A percentile compares a stretch with the other conserved stretches of the same genome.
These are phyloP conservation scores for Podospora australis DNA, from an alignment of 495 filamentous ascomycete species.

Conservation along the genomic window DNA sequence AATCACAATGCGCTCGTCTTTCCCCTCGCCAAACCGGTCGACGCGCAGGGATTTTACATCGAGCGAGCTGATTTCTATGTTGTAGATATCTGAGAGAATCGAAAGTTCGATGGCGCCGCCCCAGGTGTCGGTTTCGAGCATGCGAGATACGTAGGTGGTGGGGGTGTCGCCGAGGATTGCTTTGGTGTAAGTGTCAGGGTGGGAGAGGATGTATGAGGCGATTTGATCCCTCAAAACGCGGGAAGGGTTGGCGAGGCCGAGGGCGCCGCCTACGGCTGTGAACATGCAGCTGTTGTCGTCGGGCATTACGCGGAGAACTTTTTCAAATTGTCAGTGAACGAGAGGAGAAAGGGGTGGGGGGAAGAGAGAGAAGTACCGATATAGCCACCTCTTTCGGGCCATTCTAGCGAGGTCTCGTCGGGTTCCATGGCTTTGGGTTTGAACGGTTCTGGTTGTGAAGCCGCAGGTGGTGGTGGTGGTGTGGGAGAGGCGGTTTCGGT, in stretches of 20 bases:
- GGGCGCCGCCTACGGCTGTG: conserved; percentile 73
- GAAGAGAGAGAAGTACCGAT: conserved; percentile 14
- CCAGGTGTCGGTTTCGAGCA: conserved; percentile 76
- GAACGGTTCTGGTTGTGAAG: too few relatives aligned
- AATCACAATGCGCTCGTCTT: conserved; percentile 63
- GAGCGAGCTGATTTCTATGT: conserved; percentile 78
- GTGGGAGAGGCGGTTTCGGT: conserved; percentile 7
- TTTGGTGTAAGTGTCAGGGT: conserved; percentile 63
- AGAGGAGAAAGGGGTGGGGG: background rate
- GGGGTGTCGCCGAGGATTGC: conserved; percentile 71
- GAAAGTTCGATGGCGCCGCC: conserved; percentile 87
- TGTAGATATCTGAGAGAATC: conserved; percentile 79
- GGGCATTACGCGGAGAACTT: conserved; percentile 87
- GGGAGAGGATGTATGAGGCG: conserved; percentile 67
- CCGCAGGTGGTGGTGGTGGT: background rate
- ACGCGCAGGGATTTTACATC: conserved; percentile 51
- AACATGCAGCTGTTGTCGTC: conserved; percentile 97
- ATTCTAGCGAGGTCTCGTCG: conserved; percentile 29
- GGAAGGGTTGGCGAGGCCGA: conserved; percentile 37
- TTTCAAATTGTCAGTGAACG: background rate
- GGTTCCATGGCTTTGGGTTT: conserved; percentile 28
- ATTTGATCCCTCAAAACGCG: conserved; percentile 69
- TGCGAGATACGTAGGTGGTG: conserved; percentile 77
- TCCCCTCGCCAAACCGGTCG: conserved; percentile 78
- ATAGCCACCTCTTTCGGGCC: conserved; percentile 25